Base-by-base conservation (phyloP, 1,284 basidiomycete species). In the Irpex rosettiformis region DNA sequence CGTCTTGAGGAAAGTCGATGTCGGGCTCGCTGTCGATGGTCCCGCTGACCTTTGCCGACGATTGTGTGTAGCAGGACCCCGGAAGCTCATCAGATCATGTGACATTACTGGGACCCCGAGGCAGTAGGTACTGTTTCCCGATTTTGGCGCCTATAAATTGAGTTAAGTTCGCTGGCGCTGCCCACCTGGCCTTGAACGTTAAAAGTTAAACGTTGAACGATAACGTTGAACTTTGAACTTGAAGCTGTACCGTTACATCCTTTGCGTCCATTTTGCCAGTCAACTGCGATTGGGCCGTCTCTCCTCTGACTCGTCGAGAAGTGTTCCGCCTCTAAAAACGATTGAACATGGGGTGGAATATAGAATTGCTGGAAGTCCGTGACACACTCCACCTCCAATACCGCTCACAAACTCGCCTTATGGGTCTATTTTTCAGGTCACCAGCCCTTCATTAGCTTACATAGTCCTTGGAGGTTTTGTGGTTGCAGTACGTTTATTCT, bases 391-490 rank as follows among this genome's bases (percentile, higher is more conserved):
- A 25, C 59, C 21, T 28, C 29, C 16, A 43, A 16, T 55, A 52
- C 60, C 63, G 57, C 62, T 69, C 66, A 70, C 69, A 68, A 69
- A 71, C 67, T 67, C 64, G 66, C 65, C 28, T 63, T 61, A 58
- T 37, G 21, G 28, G 27, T 47, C 22, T 21, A n/a, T 24, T 55
- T 48, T 45, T 24, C 52, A 86, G 85, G 72, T 83, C 1, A 77
- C 82, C 4, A 67, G 73, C 13, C 69, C 82, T 0, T 74, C 79
- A n/a, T 64, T 84, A 58, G 81, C 85, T 2, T 93, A 94, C 69
- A 85, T 90, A 33, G 84, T 88, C 61, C 73, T 94, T 0, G 89
- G 90, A 4, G 89, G 87, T n/a, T 93, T 93, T 67, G 82, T 86
- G 4, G 88, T 91, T 25, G 73, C 77, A 24, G 86, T 88, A 61